Conservation (phyloP, 345 rosid genomes). For the Salix exigua region DNA sequence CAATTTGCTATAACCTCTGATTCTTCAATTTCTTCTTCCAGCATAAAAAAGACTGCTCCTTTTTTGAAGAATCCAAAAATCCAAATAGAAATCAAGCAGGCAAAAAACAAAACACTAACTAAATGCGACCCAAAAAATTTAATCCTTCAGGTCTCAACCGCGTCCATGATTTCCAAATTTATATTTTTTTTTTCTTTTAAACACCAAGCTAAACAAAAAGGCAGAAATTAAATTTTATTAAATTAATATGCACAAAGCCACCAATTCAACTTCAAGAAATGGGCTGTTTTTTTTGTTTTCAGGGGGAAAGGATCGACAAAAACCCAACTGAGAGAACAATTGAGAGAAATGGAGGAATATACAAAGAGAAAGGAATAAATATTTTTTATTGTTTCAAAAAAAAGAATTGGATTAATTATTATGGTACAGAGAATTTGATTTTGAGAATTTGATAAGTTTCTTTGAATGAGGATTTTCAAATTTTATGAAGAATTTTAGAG, state of each 20-base stretch:
- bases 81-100: background rate
- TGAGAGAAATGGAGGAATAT: background rate
- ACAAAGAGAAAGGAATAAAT: background rate
- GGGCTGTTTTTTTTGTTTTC: background rate
- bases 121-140: background rate
- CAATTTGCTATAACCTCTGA: constrained; percentile 26
- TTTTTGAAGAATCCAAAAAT: constrained; percentile 4
- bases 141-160: background rate
- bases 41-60: constrained; percentile 42
- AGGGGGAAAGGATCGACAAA: background rate
- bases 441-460: background rate
- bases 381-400: background rate
- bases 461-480: background rate
- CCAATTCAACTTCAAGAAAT: background rate
- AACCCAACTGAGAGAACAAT: background rate
- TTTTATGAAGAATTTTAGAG: constrained; percentile 3
- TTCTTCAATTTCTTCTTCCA: constrained; percentile 37
- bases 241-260: background rate
- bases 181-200: background rate
- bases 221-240: background rate
- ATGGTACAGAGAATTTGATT: background rate
- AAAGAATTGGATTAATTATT: background rate
- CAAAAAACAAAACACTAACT: constrained; percentile 7
- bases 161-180: background rate
- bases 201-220: background rate